Base-by-base conservation (phyloP, 345 rosid species). In the Camelina laxa region DNA sequence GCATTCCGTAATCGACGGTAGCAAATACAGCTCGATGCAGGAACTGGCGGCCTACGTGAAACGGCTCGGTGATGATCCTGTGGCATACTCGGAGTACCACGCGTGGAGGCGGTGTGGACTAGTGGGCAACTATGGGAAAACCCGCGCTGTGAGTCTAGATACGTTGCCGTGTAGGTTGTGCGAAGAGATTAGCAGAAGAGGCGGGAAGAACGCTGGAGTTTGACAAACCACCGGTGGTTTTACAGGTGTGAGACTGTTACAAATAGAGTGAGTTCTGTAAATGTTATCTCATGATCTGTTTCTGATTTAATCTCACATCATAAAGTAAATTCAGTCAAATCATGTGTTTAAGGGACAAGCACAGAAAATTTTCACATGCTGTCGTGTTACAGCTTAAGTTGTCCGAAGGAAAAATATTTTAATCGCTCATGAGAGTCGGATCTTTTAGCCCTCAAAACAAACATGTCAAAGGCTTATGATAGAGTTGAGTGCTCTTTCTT, bases 21-120 rank as follows among this genome's bases (percentile, higher is more conserved):
- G 78, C 62, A 89, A 88, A 67, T 94, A 91, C 51, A 71, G 77
- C 1, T 88, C 98, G 16, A 57, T 82, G 82, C 82, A 85, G 74
- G 91, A 86, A 62, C 60, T 94, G 50, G 98, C 97, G 1, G 71
- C 89, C 1, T 87, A 83, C 61, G 84, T 90, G 54, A 90, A 85
- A 74, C 38, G 71, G 73, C 82, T 91, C 1, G 85, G 91, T 12
- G 82, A 86, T 70, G 95, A 91, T 77, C 89, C 95, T 0, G 87
- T 86, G 13, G 93, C 91, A 1, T 94, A 91, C 53, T 90, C 96
- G 0, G 97, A 91, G 77, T 94, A 85, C 74, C 98, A 91, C 19
- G 95, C 96, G 2, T 94, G 97, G 98, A 88, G 97, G 79, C 83
- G 98, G 79, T 94, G 98, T 41, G 98, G 97, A 6, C 70, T 88